Base-by-base conservation (phyloP, 2,329 filamentous ascomycete genomes). In the Bipolaris victoriae region DNA sequence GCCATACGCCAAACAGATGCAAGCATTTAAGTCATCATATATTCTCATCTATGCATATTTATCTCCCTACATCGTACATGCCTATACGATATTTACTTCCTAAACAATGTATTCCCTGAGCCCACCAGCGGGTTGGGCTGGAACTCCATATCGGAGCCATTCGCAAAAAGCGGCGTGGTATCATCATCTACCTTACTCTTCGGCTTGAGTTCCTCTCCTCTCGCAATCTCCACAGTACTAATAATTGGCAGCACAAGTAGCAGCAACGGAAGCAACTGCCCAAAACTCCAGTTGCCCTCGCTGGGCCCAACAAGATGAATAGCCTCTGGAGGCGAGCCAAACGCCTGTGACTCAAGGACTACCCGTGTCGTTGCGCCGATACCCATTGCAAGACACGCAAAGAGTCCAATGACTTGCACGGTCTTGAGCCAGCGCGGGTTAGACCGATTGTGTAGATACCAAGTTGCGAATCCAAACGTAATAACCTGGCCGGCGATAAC, bases 251-350 rank as follows among this genome's bases (percentile, higher is more conserved):
- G 73, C n/a, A 84, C 70, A 24, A 88, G 76, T 66, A 89, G 76
- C 62, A 88, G 73, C 62, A 88, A 73, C 1, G 84, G 83, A 26
- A 89, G 75, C 54, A 88, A 73, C 72, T 88, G 85, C 0, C 86
- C 87, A 65, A 88, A 90, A 61, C 82, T 84, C 86, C 86, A 89
- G 10, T 77, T 75, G 57, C 78, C 82, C 75, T 89, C 86, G 20
- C 79, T 81, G 0, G 74, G 55, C 54, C 87, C 86, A 5, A 71
- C 69, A 2, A 89, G 76, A 20, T 70, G 62, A 2, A 88, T 78
- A 0, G 58, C 47, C 26, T 64, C 44, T 0, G 81, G 78, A 0
- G 85, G 83, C 1, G 35, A 71, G 1, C 84, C 83, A 68, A 90
- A 88, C 1, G 87, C 87, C 67, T 88, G 85, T 0, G 83, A 84